Percentiles rank a stretch among this genome's conserved stretches.
Conservation (phyloP, 495 filamentous ascomycete species). For the Lasiosphaeriaceae sp. region DNA sequence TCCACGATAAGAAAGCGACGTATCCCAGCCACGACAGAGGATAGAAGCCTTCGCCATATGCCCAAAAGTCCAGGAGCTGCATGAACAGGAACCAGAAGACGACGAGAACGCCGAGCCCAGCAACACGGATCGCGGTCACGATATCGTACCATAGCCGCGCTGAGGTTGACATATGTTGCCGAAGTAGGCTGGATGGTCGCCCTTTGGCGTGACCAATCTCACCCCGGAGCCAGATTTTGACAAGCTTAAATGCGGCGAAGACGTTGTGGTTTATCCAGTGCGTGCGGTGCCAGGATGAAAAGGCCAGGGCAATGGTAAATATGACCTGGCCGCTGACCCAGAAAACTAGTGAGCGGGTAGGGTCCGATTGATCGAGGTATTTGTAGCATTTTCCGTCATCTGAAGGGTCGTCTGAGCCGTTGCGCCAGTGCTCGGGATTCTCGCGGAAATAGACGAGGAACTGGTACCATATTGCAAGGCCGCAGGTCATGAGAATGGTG, state of each 20-base stretch:
- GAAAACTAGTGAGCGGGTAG: background rate
- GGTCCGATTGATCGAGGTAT: background rate
- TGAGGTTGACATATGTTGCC: background rate
- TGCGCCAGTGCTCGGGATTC: background rate
- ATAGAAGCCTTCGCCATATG: constrained; percentile 4
- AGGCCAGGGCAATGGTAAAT: background rate
- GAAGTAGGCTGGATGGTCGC: background rate
- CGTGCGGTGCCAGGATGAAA: too few species aligned
- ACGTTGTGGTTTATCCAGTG: too few species aligned
- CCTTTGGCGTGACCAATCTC: background rate
- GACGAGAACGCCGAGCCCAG: background rate
- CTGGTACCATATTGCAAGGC: background rate
- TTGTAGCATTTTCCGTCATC: background rate
- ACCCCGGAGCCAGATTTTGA: background rate
- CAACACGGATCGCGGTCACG: background rate
- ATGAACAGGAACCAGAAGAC: background rate
- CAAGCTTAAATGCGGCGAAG: background rate
- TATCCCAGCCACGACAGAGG: background rate
- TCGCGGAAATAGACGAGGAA: constrained; percentile 2
- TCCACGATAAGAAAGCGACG: background rate
- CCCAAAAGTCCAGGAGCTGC: background rate
- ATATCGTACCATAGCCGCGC: background rate
- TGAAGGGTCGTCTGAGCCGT: background rate
- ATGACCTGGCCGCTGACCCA: background rate
- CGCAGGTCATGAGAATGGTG: background rate